Conservation (phyloP, 139 green algal genomes). For the Chlorella sorokiniana region DNA sequence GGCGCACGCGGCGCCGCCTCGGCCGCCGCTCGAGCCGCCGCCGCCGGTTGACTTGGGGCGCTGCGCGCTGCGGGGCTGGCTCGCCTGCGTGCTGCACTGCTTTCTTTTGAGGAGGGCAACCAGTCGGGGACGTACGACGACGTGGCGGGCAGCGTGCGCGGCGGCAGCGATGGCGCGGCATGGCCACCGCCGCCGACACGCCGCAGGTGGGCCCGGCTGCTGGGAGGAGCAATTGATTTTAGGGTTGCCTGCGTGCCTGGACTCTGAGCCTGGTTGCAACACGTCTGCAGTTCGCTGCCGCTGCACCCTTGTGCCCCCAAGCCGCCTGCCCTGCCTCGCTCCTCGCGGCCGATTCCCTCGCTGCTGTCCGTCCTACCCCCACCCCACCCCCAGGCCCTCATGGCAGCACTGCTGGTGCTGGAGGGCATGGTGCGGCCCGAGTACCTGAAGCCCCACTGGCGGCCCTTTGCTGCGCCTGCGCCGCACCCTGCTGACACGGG, state of each 20-base stretch:
- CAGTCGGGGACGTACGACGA: background rate
- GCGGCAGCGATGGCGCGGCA: conserved; percentile 11
- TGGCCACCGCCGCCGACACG: background rate
- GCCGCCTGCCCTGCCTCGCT: background rate
- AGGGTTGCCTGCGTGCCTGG: background rate
- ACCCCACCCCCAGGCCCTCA: conserved; percentile 36
- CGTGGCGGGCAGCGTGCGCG: conserved; percentile 8
- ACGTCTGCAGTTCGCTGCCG: background rate
- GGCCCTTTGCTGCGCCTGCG: conserved; percentile 59
- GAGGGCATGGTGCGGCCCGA: conserved; percentile 57
- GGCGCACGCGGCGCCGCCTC: background rate
- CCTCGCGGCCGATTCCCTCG: background rate
- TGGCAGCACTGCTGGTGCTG: conserved; percentile 53
- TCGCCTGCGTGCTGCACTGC: conserved; percentile 6
- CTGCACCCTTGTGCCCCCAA: background rate
- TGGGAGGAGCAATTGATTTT: background rate
- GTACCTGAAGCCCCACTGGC: conserved; percentile 62
- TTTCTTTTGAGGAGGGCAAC: conserved; percentile 31
- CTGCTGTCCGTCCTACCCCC: background rate
- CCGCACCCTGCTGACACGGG: conserved; percentile 51
- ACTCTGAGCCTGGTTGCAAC: background rate
- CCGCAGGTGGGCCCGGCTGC: background rate
- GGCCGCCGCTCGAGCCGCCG: background rate
- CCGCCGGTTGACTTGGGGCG: background rate
- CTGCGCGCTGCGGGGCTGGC: background rate